A percentile compares a stretch with the other conserved stretches of the same genome.
phyloP scores from a whole-genome alignment of 1,139 yeast species.

The Zygoascus sp. region DNA sequence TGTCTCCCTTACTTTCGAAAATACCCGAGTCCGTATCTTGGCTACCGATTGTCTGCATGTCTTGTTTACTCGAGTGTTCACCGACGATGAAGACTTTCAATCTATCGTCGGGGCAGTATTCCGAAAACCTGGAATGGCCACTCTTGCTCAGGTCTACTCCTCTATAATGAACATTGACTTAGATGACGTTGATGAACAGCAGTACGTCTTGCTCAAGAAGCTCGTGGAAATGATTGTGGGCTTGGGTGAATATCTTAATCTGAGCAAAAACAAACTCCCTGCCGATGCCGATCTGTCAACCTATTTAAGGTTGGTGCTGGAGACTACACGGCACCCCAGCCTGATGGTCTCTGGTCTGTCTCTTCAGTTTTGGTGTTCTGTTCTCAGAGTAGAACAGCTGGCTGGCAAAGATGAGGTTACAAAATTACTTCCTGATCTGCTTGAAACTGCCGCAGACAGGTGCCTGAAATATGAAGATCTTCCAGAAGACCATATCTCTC shows the following conservation, averaged over 20 bases:
- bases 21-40: slow-evolving; percentile 65
- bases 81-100: slow-evolving; percentile 66
- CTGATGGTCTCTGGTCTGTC: slow-evolving; percentile 88
- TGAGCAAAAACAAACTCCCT: slow-evolving; percentile 36
- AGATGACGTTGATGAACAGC: slow-evolving; percentile 71
- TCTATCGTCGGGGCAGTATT: slow-evolving; percentile 78
- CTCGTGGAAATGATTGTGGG: slow-evolving; percentile 93
- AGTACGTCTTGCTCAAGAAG: slow-evolving; percentile 77
- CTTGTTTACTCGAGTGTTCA: slow-evolving; percentile 76
- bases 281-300: slow-evolving; percentile 54
- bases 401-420: slow-evolving; percentile 43
- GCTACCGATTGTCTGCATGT: slow-evolving; percentile 91
- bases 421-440: slow-evolving; percentile 56
- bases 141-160: slow-evolving; percentile 62
- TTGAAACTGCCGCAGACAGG: slow-evolving; percentile 76
- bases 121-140: slow-evolving; percentile 61
- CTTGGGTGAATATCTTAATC: slow-evolving; percentile 68
- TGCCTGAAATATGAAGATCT: slow-evolving; percentile 68
- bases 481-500: slow-evolving; percentile 60
- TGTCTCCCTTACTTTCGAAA: slow-evolving; percentile 56
- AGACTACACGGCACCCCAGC: slow-evolving; percentile 80
- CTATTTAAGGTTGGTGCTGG: slow-evolving; percentile 68
- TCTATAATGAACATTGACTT: slow-evolving; percentile 56
- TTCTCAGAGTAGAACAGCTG: slow-evolving; percentile 75
- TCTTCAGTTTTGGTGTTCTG: slow-evolving; percentile 90